A percentile compares a stretch with the other conserved stretches of the same genome.
These are phyloP conservation scores for Rickenella mellea DNA, from an alignment of 768 basidiomycete genomes.

Conservation along the genomic window DNA sequence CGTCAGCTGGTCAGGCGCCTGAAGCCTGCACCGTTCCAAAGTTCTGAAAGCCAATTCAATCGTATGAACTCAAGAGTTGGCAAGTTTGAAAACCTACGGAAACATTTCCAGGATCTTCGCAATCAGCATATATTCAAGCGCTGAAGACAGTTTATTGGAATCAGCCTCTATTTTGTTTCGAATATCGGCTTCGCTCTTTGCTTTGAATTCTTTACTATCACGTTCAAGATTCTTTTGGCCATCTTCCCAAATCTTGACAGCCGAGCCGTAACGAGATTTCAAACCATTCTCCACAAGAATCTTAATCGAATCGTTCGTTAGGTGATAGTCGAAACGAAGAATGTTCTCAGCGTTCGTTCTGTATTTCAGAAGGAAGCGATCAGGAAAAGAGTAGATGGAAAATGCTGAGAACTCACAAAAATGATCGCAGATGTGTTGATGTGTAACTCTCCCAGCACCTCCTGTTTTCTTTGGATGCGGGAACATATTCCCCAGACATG, in stretches of 20 bases:
- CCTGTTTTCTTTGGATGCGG: too few relatives aligned
- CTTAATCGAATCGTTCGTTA: slow-evolving; percentile 16
- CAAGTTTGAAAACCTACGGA: too few relatives aligned
- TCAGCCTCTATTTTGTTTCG: neutral
- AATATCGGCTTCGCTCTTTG: slow-evolving; percentile 6
- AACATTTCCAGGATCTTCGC: slow-evolving; percentile 12
- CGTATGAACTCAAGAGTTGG: too few relatives aligned
- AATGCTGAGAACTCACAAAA: too few relatives aligned
- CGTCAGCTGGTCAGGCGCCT: too few relatives aligned
- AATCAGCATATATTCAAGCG: slow-evolving; percentile 6
- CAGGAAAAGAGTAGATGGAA: too few relatives aligned
- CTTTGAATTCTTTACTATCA: too few relatives aligned
- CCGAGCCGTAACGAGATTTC: slow-evolving; percentile 13
- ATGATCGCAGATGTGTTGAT: too few relatives aligned
- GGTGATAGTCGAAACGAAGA: slow-evolving; percentile 14
- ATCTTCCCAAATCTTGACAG: slow-evolving; percentile 17
- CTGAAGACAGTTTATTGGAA: neutral
- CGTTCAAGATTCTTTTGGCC: slow-evolving; percentile 6
- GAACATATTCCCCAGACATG: slow-evolving; percentile 21
- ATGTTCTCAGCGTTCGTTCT: slow-evolving; percentile 6
- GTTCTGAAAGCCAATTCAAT: too few relatives aligned
- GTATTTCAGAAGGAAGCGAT: too few relatives aligned
- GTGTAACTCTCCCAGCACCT: too few relatives aligned
- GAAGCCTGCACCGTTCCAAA: too few relatives aligned
- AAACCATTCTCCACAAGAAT: slow-evolving; percentile 22